Evolutionary conservation across 2,329 filamentous ascomycete species (phyloP).

Genomic region (Anisogramma anomala): DNA sequence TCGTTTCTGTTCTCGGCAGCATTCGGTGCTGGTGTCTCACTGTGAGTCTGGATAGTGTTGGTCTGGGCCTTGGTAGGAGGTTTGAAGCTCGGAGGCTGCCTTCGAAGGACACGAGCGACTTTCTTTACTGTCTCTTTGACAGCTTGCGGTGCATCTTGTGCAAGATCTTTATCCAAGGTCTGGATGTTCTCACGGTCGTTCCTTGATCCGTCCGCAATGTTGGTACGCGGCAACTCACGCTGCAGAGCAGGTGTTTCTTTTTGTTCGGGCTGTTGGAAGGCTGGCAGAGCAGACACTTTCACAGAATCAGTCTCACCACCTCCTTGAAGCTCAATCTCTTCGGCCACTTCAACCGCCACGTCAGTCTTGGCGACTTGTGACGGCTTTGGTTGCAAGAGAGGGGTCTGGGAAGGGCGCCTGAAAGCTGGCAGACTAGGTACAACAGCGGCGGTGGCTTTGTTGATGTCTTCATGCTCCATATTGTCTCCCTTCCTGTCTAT

Average conservation of each 20-base stretch:
- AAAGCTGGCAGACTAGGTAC: not conserved
- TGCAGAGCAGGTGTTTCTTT: not conserved
- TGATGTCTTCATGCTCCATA: not conserved
- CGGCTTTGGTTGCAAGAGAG: not conserved
- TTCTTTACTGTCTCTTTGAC: not conserved
- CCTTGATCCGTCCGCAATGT: not conserved
- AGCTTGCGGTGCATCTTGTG: not conserved
- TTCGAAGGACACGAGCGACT: not conserved
- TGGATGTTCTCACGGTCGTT: not conserved
- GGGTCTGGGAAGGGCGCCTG: not conserved
- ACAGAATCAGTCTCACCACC: too few species aligned
- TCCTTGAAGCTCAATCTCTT: not conserved
- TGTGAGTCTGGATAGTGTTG: not conserved
- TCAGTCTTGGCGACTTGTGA: not conserved
- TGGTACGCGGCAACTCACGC: not conserved
- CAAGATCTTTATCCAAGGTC: not conserved
- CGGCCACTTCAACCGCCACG: not conserved
- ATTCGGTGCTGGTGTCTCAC: not conserved
- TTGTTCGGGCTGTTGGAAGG: not conserved
- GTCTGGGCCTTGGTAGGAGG: not conserved
- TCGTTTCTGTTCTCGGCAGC: not conserved
- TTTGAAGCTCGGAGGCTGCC: not conserved
- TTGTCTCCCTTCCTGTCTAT: not conserved
- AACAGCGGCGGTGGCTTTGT: not conserved
- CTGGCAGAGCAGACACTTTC: not conserved